Conservation (phyloP, 2,329 filamentous ascomycete genomes). For the Fusarium camptoceras region DNA sequence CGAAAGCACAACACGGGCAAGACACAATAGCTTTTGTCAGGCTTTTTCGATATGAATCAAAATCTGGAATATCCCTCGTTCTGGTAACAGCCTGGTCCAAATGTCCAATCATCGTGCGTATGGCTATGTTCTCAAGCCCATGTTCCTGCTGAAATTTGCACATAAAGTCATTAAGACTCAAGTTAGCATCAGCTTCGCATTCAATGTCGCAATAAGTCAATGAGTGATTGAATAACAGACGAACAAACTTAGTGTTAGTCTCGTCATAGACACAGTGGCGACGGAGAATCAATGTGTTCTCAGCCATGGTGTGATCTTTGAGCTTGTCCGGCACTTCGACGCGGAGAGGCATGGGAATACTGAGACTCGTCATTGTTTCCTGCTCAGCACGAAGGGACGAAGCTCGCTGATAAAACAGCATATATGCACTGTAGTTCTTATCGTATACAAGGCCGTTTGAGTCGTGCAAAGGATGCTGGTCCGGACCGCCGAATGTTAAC, state of each 20-base stretch:
- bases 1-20: conserved; percentile 66
- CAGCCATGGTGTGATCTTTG: conserved; percentile 71
- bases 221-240: conserved; percentile 69
- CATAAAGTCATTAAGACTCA: conserved; percentile 18
- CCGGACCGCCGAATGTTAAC: conserved; percentile 82
- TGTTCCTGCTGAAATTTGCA: conserved; percentile 27
- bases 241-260: conserved; percentile 75
- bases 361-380: conserved; percentile 54
- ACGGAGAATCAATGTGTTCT: conserved; percentile 80
- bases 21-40: conserved; percentile 60
- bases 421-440: conserved; percentile 91
- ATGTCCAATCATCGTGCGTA: conserved; percentile 71
- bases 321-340: conserved; percentile 59
- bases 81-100: conserved; percentile 81
- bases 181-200: not conserved
- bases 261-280: conserved; percentile 85
- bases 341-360: conserved; percentile 52
- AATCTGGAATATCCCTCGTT: conserved; percentile 74
- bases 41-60: conserved; percentile 65
- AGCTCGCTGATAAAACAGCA: conserved; percentile 94
- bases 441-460: conserved; percentile 63
- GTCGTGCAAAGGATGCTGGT: conserved; percentile 63
- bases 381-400: conserved; percentile 70
- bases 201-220: conserved; percentile 56
- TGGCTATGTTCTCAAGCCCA: conserved; percentile 59